A percentile compares a stretch with the other conserved stretches of the same genome.
phyloP scores from a whole-genome alignment of 164 flowering plant species.

The Santalum album region DNA sequence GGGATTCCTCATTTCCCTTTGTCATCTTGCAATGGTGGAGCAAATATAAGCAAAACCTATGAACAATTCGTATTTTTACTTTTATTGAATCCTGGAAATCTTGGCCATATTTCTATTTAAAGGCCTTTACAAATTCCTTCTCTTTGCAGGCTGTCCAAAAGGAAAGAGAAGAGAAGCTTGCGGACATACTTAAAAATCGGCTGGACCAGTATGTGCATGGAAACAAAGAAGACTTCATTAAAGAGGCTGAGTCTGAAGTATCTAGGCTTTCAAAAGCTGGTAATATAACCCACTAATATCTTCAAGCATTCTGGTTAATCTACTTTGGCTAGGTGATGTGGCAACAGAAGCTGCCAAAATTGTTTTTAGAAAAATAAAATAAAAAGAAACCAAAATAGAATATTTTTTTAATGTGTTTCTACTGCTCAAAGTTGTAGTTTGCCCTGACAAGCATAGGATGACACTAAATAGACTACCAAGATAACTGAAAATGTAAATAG shows the following conservation, averaged over 20 bases:
- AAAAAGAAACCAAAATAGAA: too few relatives aligned
- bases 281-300: slow-evolving; percentile 10
- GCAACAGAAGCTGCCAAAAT: too few relatives aligned
- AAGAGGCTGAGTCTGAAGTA: slow-evolving; percentile 76
- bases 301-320: not conserved
- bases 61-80: not conserved
- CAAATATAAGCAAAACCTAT: too few relatives aligned
- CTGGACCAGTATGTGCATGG: slow-evolving; percentile 79
- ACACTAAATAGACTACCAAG: too few relatives aligned
- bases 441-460: too few relatives aligned
- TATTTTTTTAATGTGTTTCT: too few relatives aligned
- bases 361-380: too few relatives aligned
- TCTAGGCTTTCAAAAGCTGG: slow-evolving; percentile 87
- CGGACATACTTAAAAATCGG: slow-evolving; percentile 48
- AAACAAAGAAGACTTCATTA: slow-evolving; percentile 57
- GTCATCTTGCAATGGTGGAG: too few relatives aligned
- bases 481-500: too few relatives aligned
- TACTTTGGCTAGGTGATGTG: not conserved
- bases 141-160: slow-evolving; percentile 61
- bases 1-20: too few relatives aligned
- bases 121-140: not conserved
- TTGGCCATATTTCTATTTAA: not conserved
- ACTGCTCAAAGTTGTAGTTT: too few relatives aligned
- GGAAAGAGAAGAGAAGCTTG: slow-evolving; percentile 96
- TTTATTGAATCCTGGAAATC: not conserved